Conservation (phyloP, 306 rosid genomes). For the Casuarina equisetifolia region DNA sequence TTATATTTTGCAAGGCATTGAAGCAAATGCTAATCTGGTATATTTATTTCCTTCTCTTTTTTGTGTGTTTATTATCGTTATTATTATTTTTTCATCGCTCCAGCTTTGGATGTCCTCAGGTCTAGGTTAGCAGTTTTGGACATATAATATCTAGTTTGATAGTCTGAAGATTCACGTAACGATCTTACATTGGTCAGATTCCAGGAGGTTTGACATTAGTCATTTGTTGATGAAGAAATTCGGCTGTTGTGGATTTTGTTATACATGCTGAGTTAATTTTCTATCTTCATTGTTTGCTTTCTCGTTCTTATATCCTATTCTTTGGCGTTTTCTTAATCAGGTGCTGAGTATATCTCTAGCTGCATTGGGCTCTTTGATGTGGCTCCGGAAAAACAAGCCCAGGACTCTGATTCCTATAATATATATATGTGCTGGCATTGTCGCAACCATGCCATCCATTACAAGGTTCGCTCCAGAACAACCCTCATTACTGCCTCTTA, state of each 20-base stretch:
- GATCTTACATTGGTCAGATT: conserved; percentile 19
- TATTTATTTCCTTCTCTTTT: conserved; percentile 17
- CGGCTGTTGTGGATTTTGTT: conserved; percentile 10
- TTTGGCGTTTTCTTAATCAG: conserved; percentile 28
- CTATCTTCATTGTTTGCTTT: conserved; percentile 17
- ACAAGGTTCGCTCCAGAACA: conserved; percentile 65
- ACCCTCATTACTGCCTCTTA: background rate
- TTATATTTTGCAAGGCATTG: conserved; percentile 89
- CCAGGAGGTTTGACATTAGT: conserved; percentile 12
- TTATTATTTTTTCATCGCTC: conserved; percentile 19
- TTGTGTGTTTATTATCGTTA: background rate
- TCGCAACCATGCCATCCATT: conserved; percentile 97
- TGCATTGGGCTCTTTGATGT: conserved; percentile 92
- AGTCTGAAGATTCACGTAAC: conserved; percentile 9
- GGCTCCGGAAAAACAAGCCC: conserved; percentile 97
- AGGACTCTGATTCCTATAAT: conserved; percentile 85
- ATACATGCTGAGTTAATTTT: conserved; percentile 5
- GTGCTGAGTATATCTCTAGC: conserved; percentile 94
- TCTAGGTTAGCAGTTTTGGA: conserved; percentile 16
- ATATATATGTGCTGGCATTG: conserved; percentile 72
- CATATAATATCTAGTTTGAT: conserved; percentile 1
- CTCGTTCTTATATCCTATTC: background rate
- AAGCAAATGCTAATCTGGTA: conserved; percentile 99
- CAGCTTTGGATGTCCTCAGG: conserved; percentile 1
- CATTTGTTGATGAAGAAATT: background rate